Percentiles rank a stretch among this genome's conserved stretches.
Evolutionary conservation across 75 land plant genomes (phyloP).

Genomic region (Pinus taeda): DNA sequence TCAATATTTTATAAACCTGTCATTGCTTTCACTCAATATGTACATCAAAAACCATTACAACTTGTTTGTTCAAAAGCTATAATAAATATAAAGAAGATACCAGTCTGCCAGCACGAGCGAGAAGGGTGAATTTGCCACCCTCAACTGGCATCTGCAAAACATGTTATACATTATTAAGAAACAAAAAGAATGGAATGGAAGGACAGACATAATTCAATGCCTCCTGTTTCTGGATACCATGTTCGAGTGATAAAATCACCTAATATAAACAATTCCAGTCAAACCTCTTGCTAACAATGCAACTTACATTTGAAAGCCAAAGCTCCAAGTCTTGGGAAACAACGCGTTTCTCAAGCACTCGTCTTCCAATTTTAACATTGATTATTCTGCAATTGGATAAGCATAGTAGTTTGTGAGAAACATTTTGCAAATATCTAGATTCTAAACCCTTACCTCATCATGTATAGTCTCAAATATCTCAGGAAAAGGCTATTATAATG

Average conservation of each 20-base stretch:
- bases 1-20: not conserved
- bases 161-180: not conserved
- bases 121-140: no score
- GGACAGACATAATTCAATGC: not conserved
- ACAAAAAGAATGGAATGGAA: not conserved
- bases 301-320: slow-evolving; percentile 30
- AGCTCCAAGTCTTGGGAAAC: no score
- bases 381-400: slow-evolving; percentile 45
- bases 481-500: not conserved
- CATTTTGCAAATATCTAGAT: not conserved
- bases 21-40: not conserved
- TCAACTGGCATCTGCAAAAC: slow-evolving; percentile 26
- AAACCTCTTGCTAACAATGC: not conserved
- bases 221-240: not conserved
- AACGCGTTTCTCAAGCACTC: no score
- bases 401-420: not conserved
- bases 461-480: not conserved
- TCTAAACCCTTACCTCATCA: not conserved
- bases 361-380: slow-evolving; percentile 4
- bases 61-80: not conserved
- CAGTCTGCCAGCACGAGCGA: no score
- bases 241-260: not conserved
- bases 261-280: not conserved
- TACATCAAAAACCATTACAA: not conserved
- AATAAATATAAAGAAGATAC: slow-evolving; percentile 2